Conservation (phyloP, 2,329 filamentous ascomycete genomes). For the Pestalotiopsis sp. region DNA sequence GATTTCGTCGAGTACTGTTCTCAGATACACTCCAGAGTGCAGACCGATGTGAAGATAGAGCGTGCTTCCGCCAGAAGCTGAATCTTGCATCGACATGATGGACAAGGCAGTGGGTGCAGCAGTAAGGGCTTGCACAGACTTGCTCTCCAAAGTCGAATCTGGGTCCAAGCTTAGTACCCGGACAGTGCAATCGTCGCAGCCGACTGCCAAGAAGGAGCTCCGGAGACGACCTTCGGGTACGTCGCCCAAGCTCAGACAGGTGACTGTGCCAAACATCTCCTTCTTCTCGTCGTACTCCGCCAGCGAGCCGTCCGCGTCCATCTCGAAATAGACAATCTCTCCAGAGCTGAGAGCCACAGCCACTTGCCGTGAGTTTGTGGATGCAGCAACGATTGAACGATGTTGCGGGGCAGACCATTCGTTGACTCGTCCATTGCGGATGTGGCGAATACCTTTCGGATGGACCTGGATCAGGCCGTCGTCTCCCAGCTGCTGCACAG, state of each 20-base stretch:
- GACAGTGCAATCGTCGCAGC: slow-evolving; percentile 95
- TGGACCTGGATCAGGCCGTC: slow-evolving; percentile 93
- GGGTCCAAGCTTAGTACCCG: slow-evolving; percentile 88
- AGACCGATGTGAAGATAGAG: slow-evolving; percentile 95
- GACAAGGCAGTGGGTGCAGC: slow-evolving; percentile 85
- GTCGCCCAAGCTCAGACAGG: slow-evolving; percentile 88
- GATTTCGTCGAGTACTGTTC: slow-evolving; percentile 91
- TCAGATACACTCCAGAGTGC: slow-evolving; percentile 91
- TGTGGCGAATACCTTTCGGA: slow-evolving; percentile 92
- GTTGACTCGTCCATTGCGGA: slow-evolving; percentile 75
- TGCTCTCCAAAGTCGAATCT: slow-evolving; percentile 86
- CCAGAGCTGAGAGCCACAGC: slow-evolving; percentile 92
- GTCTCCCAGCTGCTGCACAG: slow-evolving; percentile 91
- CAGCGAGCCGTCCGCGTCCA: slow-evolving; percentile 86
- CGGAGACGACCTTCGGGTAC: slow-evolving; percentile 87
- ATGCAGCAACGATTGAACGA: slow-evolving; percentile 90
- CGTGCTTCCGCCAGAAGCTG: slow-evolving; percentile 82
- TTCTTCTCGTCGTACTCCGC: slow-evolving; percentile 95
- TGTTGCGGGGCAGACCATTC: slow-evolving; percentile 95
- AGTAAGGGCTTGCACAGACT: slow-evolving; percentile 90
- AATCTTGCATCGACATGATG: slow-evolving; percentile 96
- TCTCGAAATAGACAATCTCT: slow-evolving; percentile 97
- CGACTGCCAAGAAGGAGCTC: slow-evolving; percentile 92
- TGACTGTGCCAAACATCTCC: slow-evolving; percentile 93
- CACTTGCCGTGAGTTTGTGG: slow-evolving; percentile 91